Evolutionary conservation across 495 filamentous ascomycete genomes (phyloP), one percentile per base, ranked within the genome.

Genomic region (Xylaria sp.): DNA sequence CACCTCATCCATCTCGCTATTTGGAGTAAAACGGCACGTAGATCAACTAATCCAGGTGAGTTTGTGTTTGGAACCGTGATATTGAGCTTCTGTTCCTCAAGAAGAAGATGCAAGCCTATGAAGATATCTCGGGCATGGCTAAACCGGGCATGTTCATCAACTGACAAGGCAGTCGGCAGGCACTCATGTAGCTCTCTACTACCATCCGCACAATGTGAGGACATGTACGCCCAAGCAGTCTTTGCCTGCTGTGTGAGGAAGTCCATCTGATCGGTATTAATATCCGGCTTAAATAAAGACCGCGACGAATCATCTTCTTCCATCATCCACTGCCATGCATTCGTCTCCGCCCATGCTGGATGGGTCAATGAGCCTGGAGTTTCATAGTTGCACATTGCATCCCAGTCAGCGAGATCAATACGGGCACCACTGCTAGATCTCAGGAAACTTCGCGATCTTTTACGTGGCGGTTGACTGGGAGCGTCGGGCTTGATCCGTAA

Each of bases 81-180:
- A 59, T 93, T 90, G 6, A 99, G 88, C 77, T 97, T 98, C 72
- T 92, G 88, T 74, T 99, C 96, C 77, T 99, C 95, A 2, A 91
- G 85, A 5, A 97, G 78, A 8, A 98, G 86, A 79, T 98, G 97
- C 29, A 99, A 85, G 17, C 88, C 90, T 61, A 96, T 83, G 12
- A 98, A 82, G 2, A 95, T 84, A 59, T 89, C 90, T 70, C 88
- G 88, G 48, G 93, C 83, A 40, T 88, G 86, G 62, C 83, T 87
- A 26, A 86, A 85, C 40, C 91, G 87, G 52, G 84, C 81, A 35
- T 86, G 84, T 46, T 84, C 82, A 61, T 84, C 84, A 67, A 85
- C 84, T 35, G 83, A 83, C 44, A 80, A 72, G 15, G 88, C 87
- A 11, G 90, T 92, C 46, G 91, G 91, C 57, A 93, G 81, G 69